phyloP scores from a whole-genome alignment of 495 filamentous ascomycete species.

The Penicillium paxilli region DNA sequence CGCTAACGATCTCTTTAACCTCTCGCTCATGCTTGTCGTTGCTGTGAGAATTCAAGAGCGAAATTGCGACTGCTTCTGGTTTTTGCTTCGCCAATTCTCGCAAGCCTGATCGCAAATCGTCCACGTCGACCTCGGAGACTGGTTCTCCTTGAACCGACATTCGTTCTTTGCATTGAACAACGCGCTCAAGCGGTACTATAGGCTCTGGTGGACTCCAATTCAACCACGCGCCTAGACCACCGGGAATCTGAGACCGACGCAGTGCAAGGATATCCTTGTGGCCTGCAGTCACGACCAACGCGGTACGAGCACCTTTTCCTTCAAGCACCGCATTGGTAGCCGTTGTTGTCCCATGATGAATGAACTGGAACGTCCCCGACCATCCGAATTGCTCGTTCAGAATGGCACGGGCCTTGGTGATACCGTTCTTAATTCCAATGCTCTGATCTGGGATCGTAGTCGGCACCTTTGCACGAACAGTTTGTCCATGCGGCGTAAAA shows the following conservation, averaged over 20 bases:
- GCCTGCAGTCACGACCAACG: conserved; percentile 39
- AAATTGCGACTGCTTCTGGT: conserved; percentile 48
- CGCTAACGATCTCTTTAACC: conserved; percentile 33
- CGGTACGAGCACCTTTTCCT: conserved; percentile 43
- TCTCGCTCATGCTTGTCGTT: conserved; percentile 41
- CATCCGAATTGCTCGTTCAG: conserved; percentile 23
- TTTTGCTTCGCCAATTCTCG: conserved; percentile 27
- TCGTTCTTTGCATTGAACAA: conserved; percentile 48
- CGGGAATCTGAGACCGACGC: conserved; percentile 49
- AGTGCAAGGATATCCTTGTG: conserved; percentile 44
- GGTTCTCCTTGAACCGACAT: conserved; percentile 44
- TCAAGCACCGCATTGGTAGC: conserved; percentile 45
- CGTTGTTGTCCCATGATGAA: conserved; percentile 43
- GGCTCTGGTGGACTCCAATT: conserved; percentile 48
- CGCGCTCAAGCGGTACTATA: conserved; percentile 49
- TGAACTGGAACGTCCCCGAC: conserved; percentile 33
- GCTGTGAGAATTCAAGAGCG: conserved; percentile 49
- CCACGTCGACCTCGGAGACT: conserved; percentile 40
- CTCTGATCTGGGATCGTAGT: conserved; percentile 49
- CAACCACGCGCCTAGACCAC: conserved; percentile 49
- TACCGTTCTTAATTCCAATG: conserved; percentile 47
- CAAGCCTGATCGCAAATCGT: conserved; percentile 32
- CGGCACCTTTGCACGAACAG: conserved; percentile 48
- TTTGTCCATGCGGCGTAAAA: conserved; percentile 41
- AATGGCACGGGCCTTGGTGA: conserved; percentile 34